A percentile compares a stretch with the other conserved stretches of the same genome.
phyloP scores from a whole-genome alignment of 2,329 filamentous ascomycete species.

The Coniochaeta pulveracea region DNA sequence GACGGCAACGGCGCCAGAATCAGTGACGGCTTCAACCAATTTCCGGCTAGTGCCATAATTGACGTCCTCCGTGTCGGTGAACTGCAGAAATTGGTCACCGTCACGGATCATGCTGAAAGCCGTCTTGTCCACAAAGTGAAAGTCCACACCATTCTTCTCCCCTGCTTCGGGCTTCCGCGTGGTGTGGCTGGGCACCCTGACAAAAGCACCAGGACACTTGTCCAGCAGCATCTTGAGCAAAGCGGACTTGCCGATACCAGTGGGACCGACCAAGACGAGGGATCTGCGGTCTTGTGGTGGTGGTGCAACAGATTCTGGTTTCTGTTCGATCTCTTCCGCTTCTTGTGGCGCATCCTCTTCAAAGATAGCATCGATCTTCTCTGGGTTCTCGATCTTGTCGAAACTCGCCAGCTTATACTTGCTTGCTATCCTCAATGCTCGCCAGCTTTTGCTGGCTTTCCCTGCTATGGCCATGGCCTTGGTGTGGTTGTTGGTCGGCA shows the following conservation, averaged over 20 bases:
- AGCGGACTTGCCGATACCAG: constrained; percentile 49
- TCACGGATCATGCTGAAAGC: constrained; percentile 48
- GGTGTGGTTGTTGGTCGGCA: constrained; percentile 54
- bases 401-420: constrained; percentile 64
- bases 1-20: constrained; percentile 47
- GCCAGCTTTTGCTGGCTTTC: constrained; percentile 85
- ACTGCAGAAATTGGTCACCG: constrained; percentile 48
- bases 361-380: constrained; percentile 52
- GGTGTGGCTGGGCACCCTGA: constrained; percentile 41
- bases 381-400: constrained; percentile 78
- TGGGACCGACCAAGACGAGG: constrained; percentile 58
- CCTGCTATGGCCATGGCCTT: constrained; percentile 48
- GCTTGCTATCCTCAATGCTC: constrained; percentile 71
- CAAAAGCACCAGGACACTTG: constrained; percentile 55
- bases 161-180: constrained; percentile 36
- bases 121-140: constrained; percentile 43
- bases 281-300: constrained; percentile 37
- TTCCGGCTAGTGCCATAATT: constrained; percentile 47
- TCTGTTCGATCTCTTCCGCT: constrained; percentile 22
- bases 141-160: constrained; percentile 39
- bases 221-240: constrained; percentile 53
- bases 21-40: constrained; percentile 36
- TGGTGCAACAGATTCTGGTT: constrained; percentile 11
- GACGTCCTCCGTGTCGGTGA: constrained; percentile 32
- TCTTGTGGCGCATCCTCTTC: constrained; percentile 23